A percentile compares a stretch with the other conserved stretches of the same genome.
phyloP scores from a whole-genome alignment of 257 asterid species.

The Phtheirospermum japonicum region DNA sequence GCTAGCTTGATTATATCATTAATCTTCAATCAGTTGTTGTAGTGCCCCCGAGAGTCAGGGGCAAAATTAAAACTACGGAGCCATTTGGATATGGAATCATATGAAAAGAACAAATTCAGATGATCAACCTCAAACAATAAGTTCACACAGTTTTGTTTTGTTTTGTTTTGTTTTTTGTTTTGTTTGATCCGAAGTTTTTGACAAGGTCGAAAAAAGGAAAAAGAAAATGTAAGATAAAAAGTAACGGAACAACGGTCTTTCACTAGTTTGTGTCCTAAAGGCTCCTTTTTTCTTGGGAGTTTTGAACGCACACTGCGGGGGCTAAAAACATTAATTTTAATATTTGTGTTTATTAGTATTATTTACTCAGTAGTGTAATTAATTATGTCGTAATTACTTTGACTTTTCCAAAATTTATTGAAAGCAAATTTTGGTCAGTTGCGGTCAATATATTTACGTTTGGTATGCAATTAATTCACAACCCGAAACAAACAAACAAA shows the following conservation, averaged over 20 bases:
- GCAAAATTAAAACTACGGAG: not conserved
- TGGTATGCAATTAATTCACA: too few species aligned
- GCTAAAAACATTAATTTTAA: not conserved
- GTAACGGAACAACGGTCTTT: conserved; percentile 27
- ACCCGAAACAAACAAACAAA: too few species aligned
- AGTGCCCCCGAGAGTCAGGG: not conserved
- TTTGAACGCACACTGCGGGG: conserved; percentile 31
- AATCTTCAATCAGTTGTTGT: not conserved
- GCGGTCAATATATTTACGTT: not conserved
- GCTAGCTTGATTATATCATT: not conserved
- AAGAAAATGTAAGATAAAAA: conserved; percentile 11
- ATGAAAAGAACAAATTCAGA: not conserved
- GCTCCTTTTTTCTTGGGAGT: conserved; percentile 30
- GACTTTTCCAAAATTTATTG: too few species aligned
- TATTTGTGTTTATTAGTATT: too few species aligned
- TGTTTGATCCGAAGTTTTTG: conserved; percentile 27
- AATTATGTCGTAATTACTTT: too few species aligned
- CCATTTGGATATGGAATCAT: not conserved
- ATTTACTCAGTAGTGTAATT: not conserved
- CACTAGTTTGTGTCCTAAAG: not conserved
- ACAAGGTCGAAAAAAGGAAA: conserved; percentile 12
- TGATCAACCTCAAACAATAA: conserved; percentile 8
- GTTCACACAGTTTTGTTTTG: too few species aligned
- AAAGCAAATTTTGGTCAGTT: not conserved
- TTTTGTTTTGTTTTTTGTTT: not conserved